Evolutionary conservation across 2,329 filamentous ascomycete genomes (phyloP), one percentile per base, ranked within the genome.

Genomic region (Diaporthe sp.): DNA sequence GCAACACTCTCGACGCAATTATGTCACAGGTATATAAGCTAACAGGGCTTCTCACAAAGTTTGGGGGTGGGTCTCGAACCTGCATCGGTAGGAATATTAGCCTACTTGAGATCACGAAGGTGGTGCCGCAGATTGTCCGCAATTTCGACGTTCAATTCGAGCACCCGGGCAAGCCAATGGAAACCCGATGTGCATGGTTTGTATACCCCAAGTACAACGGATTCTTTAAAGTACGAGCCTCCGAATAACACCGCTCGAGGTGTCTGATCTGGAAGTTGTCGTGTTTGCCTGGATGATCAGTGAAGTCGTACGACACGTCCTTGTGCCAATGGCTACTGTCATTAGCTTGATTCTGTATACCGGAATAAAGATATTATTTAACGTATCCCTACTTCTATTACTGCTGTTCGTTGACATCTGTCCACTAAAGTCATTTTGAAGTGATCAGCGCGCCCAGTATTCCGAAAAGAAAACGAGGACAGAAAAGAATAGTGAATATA

Each of bases 21-120:
- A 19, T 6, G 19, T 13, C 37, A 51, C 42, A 25, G 27, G 30
- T n/a, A 22, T 30, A 32, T n/a, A 8, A 22, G 59, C 50, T 70
- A n/a, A 55, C 2, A 27, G 13, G 17, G 8, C 9, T 56, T 59
- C 17, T 42, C 15, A 27, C 56, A 56, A 83, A 88, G 74, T 89
- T 89, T 76, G 87, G 88, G 1, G 85, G 84, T 1, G 88, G 88
- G 0, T 84, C 86, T 5, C 78, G 87, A 73, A 88, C 86, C 2
- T 89, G 88, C 72, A 87, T 89, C 66, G 77, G 77, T 8, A 74
- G 42, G 35, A 61, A 74, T n/a, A 71, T 74, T 10, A 51, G 55
- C 8, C 22, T 74, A 25, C 53, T 74, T 19, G 53, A 65, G 68
- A 65, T 71, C 2, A 59, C 32, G 3, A 72, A 74, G 27, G 19